Evolutionary conservation across 345 rosid species (phyloP), one percentile per base, ranked within the genome.

Genomic region (Populus tremula): DNA sequence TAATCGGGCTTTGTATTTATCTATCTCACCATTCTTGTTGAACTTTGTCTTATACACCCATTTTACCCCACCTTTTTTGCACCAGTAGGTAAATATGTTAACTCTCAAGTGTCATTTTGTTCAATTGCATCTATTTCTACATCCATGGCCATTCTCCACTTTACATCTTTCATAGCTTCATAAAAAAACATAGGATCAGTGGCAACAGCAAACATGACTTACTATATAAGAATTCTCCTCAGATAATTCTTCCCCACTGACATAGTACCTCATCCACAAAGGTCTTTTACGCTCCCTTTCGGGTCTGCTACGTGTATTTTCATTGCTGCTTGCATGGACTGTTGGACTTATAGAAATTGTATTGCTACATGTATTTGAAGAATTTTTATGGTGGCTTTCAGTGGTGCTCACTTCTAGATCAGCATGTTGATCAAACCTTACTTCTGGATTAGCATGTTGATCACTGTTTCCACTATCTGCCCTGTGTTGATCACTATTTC

Each of bases 381-480:
- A 35, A 4, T 0, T 35, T 1, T 35, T 35, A 6, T 35, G 0
- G 0, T n/a, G n/a, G n/a, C n/a, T n/a, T n/a, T 35, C 8, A 6
- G 39, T 38, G 8, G 1, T 38, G 41, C 9, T 7, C 8, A 13
- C 18, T 47, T 47, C 5, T 47, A 1, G 50, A 45, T 45, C 17
- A 3, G 5, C 17, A 45, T 45, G 5, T 45, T 45, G 18, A 47
- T 47, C 20, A 47, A 27, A n/a, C n/a, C 27, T 25, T 25, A 25
- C 27, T 25, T 25, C 27, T 25, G 1, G 27, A 25, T 25, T 25
- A 25, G 27, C 27, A 25, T 25, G 27, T 25, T 25, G 1, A 1
- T 27, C 27, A 27, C 1, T 49, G 54, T 1, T 14, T 49, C 0
- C 54, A 49, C 0, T 16, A 0, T 16, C 54, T 14, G 1, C 27